Evolutionary conservation across 768 basidiomycete species (phyloP), one percentile per base, ranked within the genome.

Genomic region (Boletus rubescentipes): DNA sequence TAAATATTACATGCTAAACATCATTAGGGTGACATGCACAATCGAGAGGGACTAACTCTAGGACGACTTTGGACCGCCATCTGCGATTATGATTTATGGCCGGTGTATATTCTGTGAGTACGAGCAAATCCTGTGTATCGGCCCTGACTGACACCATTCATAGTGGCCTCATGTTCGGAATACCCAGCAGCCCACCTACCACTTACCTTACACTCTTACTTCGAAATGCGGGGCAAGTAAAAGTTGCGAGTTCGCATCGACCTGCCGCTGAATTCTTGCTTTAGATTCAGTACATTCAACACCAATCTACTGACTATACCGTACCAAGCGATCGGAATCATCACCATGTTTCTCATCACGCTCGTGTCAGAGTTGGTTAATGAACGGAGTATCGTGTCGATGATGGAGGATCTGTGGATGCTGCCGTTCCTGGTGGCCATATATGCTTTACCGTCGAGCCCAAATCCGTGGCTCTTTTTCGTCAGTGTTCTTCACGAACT

Each of bases 31-130:
- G 83, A 84, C 53, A 85, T 87, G 86, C 85, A 86, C 67, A 87
- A 87, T 55, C 80, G 86, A 38, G 79, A 88, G 67, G 83, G 79
- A 0, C 61, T 87, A 12, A 73, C 78, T 0, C 34, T 75, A 6
- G 74, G 72, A 59, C 72, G 78, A 6, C 63, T 86, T 5, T 85
- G 81, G 79, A 69, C 66, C 8, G 80, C 83, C 0, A 46, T 84
- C 8, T 77, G 75, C 35, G 85, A 87, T 62, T 86, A 79, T 51
- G 84, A 85, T 60, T 67, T 86, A 10, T 87, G 85, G 84, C 85
- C 85, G 0, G 44, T 87, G 20, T 87, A 88, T 62, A 73, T 83
- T 29, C 67, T 84, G 79, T 60, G 37, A 44, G 41, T 31, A 5
- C 5, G 21, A 36, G 1, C 2, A 9, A 21, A 39, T 10, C 10